These are phyloP conservation scores for Yamadazyma akitaensis DNA, from an alignment of 805 yeast species.

Conservation along the genomic window DNA sequence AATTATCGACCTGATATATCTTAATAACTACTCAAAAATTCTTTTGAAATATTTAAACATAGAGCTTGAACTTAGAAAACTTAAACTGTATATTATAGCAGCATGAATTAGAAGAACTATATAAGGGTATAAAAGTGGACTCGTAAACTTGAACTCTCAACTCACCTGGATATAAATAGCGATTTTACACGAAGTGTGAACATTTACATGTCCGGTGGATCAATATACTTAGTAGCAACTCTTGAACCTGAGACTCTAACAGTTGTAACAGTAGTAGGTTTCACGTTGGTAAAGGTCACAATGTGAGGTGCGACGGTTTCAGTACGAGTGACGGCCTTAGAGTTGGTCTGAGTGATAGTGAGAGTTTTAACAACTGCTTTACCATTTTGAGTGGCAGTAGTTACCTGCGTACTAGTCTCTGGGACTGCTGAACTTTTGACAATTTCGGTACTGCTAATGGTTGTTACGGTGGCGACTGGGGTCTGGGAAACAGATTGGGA, in stretches of 20 bases:
- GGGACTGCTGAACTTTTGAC: background rate
- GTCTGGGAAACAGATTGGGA: background rate
- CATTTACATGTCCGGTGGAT: slow-evolving; percentile 11
- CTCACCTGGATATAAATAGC: slow-evolving; percentile 4
- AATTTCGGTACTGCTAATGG: slow-evolving; percentile 1
- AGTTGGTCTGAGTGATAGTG: slow-evolving; percentile 5
- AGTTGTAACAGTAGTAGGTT: slow-evolving; percentile 14
- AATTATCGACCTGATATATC: slow-evolving; percentile 18
- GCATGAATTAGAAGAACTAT: background rate
- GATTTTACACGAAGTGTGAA: no score
- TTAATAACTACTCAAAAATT: slow-evolving; percentile 20
- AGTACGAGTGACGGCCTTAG: slow-evolving; percentile 8
- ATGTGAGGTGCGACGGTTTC: slow-evolving; percentile 10
- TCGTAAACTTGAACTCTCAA: slow-evolving; percentile 8
- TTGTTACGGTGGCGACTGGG: background rate
- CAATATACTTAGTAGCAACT: slow-evolving; percentile 12
- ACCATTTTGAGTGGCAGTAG: slow-evolving; percentile 2
- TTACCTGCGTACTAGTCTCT: background rate
- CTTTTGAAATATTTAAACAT: slow-evolving; percentile 25
- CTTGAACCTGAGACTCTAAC: slow-evolving; percentile 14
- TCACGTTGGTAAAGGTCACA: slow-evolving; percentile 11
- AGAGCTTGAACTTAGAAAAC: slow-evolving; percentile 22
- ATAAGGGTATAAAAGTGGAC: background rate
- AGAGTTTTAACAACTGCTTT: slow-evolving; percentile 7
- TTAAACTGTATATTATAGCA: slow-evolving; percentile 11